These are phyloP conservation scores for Populus pruinosa DNA, from an alignment of 345 rosid genomes.

Conservation along the genomic window DNA sequence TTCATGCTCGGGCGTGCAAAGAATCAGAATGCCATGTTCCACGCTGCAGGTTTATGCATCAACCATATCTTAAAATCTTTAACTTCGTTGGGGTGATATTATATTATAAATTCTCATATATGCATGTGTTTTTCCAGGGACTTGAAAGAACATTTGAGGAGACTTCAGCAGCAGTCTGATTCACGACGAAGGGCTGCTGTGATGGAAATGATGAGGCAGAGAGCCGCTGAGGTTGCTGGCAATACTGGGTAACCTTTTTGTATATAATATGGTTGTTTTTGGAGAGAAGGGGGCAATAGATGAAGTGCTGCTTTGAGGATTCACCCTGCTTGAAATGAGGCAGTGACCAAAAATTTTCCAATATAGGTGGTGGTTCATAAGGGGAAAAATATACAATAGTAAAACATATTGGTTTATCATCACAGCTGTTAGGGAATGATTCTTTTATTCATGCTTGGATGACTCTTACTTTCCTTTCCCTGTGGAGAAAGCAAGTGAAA, in stretches of 20 bases:
- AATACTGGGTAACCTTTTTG: constrained; percentile 51
- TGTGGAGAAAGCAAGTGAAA: background rate
- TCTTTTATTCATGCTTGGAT: constrained; percentile 26
- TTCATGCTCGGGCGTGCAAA: constrained; percentile 98
- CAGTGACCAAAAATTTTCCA: constrained; percentile 13
- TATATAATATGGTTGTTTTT: constrained; percentile 32
- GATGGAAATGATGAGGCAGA: constrained; percentile 99
- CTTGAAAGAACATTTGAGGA: constrained; percentile 84
- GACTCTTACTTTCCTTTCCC: constrained; percentile 9
- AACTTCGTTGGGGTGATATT: constrained; percentile 9
- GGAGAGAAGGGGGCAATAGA: constrained; percentile 24
- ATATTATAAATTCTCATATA: constrained; percentile 9
- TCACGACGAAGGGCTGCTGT: constrained; percentile 99
- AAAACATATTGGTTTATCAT: constrained; percentile 24
- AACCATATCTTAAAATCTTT: background rate
- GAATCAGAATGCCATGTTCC: constrained; percentile 92
- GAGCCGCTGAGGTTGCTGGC: constrained; percentile 97
- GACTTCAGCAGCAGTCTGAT: constrained; percentile 96
- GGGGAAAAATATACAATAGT: constrained; percentile 5
- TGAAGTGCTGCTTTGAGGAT: constrained; percentile 21
- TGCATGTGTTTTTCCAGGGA: constrained; percentile 52
- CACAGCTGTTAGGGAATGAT: constrained; percentile 22
- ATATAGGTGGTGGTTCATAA: constrained; percentile 18
- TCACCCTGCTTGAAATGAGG: constrained; percentile 26
- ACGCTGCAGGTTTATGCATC: constrained; percentile 74